Base-by-base conservation (phyloP, 2,329 filamentous ascomycete genomes). In the Colletotrichum musae region DNA sequence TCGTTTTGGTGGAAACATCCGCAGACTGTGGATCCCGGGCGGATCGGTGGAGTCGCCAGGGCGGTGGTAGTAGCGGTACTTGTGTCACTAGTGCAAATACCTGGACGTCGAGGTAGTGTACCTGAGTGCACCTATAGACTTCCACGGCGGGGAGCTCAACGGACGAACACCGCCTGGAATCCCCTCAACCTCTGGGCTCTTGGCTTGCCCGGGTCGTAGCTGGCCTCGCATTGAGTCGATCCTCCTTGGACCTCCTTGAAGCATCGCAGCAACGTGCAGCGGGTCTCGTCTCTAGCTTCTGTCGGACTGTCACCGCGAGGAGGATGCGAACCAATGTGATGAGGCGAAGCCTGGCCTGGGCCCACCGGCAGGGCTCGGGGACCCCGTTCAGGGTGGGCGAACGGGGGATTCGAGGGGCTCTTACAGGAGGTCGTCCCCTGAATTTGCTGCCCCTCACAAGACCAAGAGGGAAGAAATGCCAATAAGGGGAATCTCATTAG, bases 301-400 rank as follows among this genome's bases (percentile, higher is more conserved):
- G 45, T n/a, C 51, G n/a, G 48, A 28, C 50, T 39, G 16, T 28
- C 52, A 39, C 47, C 21, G 48, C 39, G 15, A 43, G 6, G 26
- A 24, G 41, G 24, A 24, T 24, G 21, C 3, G 2, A 10, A 36
- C 26, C 41, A 28, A 50, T 45, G 50, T 45, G 41, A 39, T 36
- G 61, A 60, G 66, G 66, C 62, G 61, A 69, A 60, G 65, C 18
- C 65, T 45, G 32, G 16, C 16, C 52, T 48, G 41, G 62, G 63
- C 16, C 66, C 62, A 69, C 32, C 32, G 56, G n/a, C 66, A 66
- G 66, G 56, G 66, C 54, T 58, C 52, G 18, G 48, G 16, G 13
- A 43, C 52, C 48, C 7, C 21, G 26, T 32, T 13, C 54, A 59
- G 54, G 61, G 41, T 48, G 52, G 32, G 21, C 13, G 41, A 47